These are phyloP conservation scores for Tolypocladium sp. DNA, from an alignment of 2,329 filamentous ascomycete species.

Conservation along the genomic window DNA sequence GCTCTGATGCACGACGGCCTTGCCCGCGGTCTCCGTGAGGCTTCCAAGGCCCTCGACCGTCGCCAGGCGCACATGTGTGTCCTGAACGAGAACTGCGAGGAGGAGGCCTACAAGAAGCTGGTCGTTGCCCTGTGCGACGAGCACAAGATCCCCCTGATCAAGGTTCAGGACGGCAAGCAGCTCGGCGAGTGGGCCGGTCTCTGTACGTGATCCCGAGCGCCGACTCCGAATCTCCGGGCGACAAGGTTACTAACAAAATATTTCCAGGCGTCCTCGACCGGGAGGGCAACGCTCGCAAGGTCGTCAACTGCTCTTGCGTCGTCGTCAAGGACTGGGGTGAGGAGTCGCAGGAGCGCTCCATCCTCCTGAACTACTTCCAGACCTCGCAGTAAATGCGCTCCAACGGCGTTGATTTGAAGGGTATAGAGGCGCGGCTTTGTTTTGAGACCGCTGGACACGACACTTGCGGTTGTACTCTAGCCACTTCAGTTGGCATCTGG, in stretches of 20 bases:
- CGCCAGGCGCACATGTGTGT: conserved; percentile 99
- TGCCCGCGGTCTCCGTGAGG: conserved; percentile 95
- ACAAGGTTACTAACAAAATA: conserved; percentile 18
- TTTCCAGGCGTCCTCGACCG: conserved; percentile 85
- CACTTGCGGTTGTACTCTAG: conserved; percentile 35
- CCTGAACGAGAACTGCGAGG: conserved; percentile 98
- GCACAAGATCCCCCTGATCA: conserved; percentile 99
- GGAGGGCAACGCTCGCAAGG: conserved; percentile 98
- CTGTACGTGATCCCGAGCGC: conserved; percentile 56
- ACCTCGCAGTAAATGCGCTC: conserved; percentile 56
- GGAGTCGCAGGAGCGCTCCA: conserved; percentile 96
- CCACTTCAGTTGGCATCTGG: conserved; percentile 37
- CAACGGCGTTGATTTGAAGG: conserved; percentile 24
- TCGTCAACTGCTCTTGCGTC: conserved; percentile 99
- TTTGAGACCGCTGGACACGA: conserved; percentile 23
- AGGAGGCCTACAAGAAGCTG: conserved; percentile 99
- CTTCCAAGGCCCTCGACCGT: conserved; percentile 96
- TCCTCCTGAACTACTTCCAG: conserved; percentile 99
- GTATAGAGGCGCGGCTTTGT: conserved; percentile 29
- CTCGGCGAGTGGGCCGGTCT: conserved; percentile 99
- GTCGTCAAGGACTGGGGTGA: conserved; percentile 99
- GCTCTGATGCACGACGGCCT: conserved; percentile 99
- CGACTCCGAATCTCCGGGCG: background rate
- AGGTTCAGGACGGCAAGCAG: conserved; percentile 99
- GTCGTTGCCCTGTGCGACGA: conserved; percentile 97